phyloP scores from a whole-genome alignment of 495 filamentous ascomycete species.

The Neurospora tetraspora region DNA sequence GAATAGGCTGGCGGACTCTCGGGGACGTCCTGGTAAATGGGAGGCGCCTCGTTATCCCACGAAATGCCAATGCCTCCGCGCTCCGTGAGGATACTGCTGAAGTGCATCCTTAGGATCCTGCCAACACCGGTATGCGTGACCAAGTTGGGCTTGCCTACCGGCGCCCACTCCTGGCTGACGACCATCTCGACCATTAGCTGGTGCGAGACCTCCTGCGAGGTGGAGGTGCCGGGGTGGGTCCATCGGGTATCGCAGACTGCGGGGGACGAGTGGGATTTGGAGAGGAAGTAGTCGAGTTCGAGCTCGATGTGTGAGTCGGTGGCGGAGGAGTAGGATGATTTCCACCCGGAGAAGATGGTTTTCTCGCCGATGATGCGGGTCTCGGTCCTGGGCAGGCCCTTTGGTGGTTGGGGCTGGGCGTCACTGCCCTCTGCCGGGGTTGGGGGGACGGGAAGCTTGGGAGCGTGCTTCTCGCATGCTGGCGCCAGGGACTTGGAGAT shows the following conservation, averaged over 20 bases:
- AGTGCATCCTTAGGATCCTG: slow-evolving; percentile 88
- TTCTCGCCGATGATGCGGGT: slow-evolving; percentile 55
- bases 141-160: slow-evolving; percentile 55
- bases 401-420: slow-evolving; percentile 37
- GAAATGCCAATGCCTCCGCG: slow-evolving; percentile 80
- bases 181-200: slow-evolving; percentile 87
- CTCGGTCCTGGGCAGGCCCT: slow-evolving; percentile 71
- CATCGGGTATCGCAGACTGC: slow-evolving; percentile 55
- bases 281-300: slow-evolving; percentile 67
- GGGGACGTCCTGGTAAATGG: slow-evolving; percentile 90
- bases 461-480: slow-evolving; percentile 67
- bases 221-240: slow-evolving; percentile 55
- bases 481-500: slow-evolving; percentile 66
- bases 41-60: slow-evolving; percentile 95
- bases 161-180: slow-evolving; percentile 81
- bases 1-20: slow-evolving; percentile 72
- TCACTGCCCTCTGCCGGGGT: slow-evolving; percentile 26
- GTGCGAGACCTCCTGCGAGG: slow-evolving; percentile 52
- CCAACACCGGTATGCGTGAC: slow-evolving; percentile 84
- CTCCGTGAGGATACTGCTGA: slow-evolving; percentile 70
- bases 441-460: slow-evolving; percentile 37
- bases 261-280: slow-evolving; percentile 43
- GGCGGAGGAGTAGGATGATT: slow-evolving; percentile 68
- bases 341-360: slow-evolving; percentile 63
- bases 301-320: slow-evolving; percentile 66